Evolutionary conservation across 805 yeast genomes (phyloP).

Genomic region (Saccharomycopsis selenospora): DNA sequence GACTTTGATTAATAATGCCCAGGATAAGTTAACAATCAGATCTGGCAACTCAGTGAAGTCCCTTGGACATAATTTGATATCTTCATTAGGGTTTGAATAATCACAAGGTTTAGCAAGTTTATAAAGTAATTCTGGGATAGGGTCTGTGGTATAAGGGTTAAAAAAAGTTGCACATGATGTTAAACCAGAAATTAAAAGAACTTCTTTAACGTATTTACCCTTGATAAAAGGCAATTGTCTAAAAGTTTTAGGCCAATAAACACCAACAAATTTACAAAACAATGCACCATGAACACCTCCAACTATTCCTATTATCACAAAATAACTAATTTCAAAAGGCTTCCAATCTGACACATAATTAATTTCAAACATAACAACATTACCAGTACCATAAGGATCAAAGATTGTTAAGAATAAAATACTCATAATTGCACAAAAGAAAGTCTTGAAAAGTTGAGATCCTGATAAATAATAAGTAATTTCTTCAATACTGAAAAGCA

Average conservation of each 20-base stretch:
- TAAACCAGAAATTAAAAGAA: slow-evolving; percentile 35
- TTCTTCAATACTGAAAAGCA: slow-evolving; percentile 49
- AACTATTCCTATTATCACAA: slow-evolving; percentile 40
- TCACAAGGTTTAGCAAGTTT: slow-evolving; percentile 46
- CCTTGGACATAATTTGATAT: slow-evolving; percentile 26
- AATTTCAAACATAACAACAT: slow-evolving; percentile 48
- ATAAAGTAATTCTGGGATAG: slow-evolving; percentile 42
- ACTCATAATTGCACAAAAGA: slow-evolving; percentile 49
- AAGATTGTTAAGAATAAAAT: slow-evolving; percentile 44
- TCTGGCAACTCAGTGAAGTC: slow-evolving; percentile 26
- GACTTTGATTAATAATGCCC: slow-evolving; percentile 40
- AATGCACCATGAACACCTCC: slow-evolving; percentile 50
- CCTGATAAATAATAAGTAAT: slow-evolving; percentile 50
- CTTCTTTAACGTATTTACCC: slow-evolving; percentile 38
- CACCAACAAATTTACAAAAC: slow-evolving; percentile 38
- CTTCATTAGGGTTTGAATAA: slow-evolving; percentile 15
- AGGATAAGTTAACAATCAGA: slow-evolving; percentile 30
- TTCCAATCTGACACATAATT: slow-evolving; percentile 46
- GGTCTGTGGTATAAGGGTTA: slow-evolving; percentile 42
- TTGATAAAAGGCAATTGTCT: slow-evolving; percentile 31
- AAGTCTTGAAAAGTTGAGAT: slow-evolving; percentile 45
- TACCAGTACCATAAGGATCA: slow-evolving; percentile 55
- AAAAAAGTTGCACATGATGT: slow-evolving; percentile 43
- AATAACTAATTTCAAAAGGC: slow-evolving; percentile 39
- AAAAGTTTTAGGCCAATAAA: slow-evolving; percentile 34